phyloP scores from a whole-genome alignment of 2,329 filamentous ascomycete species.

The Scytalidium sp. region DNA sequence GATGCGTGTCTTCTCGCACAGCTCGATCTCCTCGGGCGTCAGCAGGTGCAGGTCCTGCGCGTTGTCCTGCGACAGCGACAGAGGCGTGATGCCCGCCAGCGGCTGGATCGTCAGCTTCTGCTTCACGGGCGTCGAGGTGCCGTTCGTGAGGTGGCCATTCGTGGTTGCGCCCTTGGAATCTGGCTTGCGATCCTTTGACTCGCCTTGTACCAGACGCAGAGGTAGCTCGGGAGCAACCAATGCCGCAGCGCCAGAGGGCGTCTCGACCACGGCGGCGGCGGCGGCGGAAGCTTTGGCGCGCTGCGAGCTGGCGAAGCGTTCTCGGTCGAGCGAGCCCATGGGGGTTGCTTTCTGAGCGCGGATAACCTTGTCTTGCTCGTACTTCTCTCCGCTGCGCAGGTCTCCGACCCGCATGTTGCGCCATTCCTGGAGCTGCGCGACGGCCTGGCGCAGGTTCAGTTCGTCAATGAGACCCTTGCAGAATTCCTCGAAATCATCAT shows the following conservation, averaged over 20 bases:
- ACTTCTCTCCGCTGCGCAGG: slow-evolving; percentile 83
- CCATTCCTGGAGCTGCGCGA: slow-evolving; percentile 92
- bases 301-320: slow-evolving; percentile 68
- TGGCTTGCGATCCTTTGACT: slow-evolving; percentile 29
- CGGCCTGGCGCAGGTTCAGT: slow-evolving; percentile 85
- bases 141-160: slow-evolving; percentile 48
- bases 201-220: slow-evolving; percentile 40
- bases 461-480: slow-evolving; percentile 86
- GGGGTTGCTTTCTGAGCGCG: slow-evolving; percentile 69
- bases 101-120: slow-evolving; percentile 49
- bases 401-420: slow-evolving; percentile 80
- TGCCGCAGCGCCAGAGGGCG: slow-evolving; percentile 70
- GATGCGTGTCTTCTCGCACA: slow-evolving; percentile 80
- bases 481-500: slow-evolving; percentile 82
- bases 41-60: slow-evolving; percentile 83
- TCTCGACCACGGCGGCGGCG: slow-evolving; percentile 50
- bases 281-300: slow-evolving; percentile 63
- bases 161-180: slow-evolving; percentile 43
- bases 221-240: slow-evolving; percentile 78
- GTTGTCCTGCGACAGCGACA: slow-evolving; percentile 47
- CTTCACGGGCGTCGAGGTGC: slow-evolving; percentile 35
- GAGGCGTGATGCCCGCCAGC: slow-evolving; percentile 38
- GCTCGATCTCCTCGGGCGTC: slow-evolving; percentile 76
- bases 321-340: slow-evolving; percentile 81
- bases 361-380: slow-evolving; percentile 81